A percentile compares a stretch with the other conserved stretches of the same genome.
Evolutionary conservation across 306 rosid genomes (phyloP).

Genomic region (Mimosa pudica): DNA sequence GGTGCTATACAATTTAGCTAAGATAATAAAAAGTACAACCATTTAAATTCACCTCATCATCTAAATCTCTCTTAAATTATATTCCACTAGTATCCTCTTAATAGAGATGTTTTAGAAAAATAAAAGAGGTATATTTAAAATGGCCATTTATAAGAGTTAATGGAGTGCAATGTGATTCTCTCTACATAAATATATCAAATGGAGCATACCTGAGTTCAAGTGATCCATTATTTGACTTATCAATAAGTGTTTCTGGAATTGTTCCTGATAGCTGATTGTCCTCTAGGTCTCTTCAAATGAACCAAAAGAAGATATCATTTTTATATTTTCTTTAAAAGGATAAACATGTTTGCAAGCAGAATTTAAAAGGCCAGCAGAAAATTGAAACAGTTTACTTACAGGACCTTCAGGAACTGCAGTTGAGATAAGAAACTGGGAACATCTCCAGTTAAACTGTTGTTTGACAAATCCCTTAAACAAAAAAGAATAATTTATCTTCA

Average conservation of each 20-base stretch:
- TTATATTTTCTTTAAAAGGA: neutral
- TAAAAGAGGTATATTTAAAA: no score
- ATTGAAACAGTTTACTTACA: slow-evolving; percentile 38
- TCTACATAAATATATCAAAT: neutral
- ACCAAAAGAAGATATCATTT: neutral
- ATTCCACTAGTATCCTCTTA: no score
- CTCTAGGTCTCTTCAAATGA: slow-evolving; percentile 45
- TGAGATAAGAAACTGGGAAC: slow-evolving; percentile 41
- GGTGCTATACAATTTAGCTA: no score
- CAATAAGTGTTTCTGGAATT: slow-evolving; percentile 38
- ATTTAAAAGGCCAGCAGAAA: neutral
- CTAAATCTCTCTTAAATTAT: no score
- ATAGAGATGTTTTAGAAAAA: no score
- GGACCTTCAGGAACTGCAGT: slow-evolving; percentile 34
- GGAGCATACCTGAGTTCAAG: slow-evolving; percentile 39
- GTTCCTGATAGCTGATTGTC: slow-evolving; percentile 45
- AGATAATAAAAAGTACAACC: no score
- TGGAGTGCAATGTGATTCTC: neutral
- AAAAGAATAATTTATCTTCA: neutral
- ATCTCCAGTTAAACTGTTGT: slow-evolving; percentile 40
- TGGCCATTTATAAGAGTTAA: no score
- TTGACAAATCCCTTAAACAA: slow-evolving; percentile 44
- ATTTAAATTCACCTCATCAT: no score
- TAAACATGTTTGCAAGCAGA: neutral
- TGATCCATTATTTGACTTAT: slow-evolving; percentile 21